phyloP scores from a whole-genome alignment of 2,329 filamentous ascomycete genomes.

The Pestalotiopsis sp. region DNA sequence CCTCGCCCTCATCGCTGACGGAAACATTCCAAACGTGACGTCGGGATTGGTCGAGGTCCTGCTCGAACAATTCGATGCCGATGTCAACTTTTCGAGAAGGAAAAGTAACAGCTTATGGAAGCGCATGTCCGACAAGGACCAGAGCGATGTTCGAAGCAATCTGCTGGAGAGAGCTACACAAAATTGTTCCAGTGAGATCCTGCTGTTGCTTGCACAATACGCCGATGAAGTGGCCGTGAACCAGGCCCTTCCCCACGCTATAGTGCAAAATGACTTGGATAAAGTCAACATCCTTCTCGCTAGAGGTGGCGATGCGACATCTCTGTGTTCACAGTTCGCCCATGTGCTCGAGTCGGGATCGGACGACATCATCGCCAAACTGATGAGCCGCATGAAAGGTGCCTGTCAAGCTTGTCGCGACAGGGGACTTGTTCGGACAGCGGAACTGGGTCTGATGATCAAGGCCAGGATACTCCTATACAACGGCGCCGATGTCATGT shows the following conservation, averaged over 20 bases:
- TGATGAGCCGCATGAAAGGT: neutral
- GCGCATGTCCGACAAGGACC: neutral
- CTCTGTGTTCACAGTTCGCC: neutral
- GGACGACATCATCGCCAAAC: neutral
- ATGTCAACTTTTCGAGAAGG: neutral
- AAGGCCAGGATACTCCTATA: neutral
- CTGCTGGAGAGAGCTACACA: neutral
- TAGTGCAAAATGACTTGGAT: neutral
- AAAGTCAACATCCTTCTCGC: neutral
- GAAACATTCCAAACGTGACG: neutral
- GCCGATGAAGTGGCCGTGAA: neutral
- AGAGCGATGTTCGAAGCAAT: neutral
- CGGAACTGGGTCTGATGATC: neutral
- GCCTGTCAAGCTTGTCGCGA: conserved; percentile 3
- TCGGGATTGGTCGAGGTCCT: neutral
- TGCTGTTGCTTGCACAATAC: neutral
- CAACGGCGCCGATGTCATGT: neutral
- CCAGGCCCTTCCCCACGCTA: neutral
- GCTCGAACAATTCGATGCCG: neutral
- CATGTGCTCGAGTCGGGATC: neutral
- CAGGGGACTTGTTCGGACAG: neutral
- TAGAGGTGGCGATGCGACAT: neutral
- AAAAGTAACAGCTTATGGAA: neutral
- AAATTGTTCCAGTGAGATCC: neutral
- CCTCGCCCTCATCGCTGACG: neutral